A percentile compares a stretch with the other conserved stretches of the same genome.
Evolutionary conservation across 1,284 basidiomycete genomes (phyloP).

Genomic region (Ceratorhiza oryzae-sativae): DNA sequence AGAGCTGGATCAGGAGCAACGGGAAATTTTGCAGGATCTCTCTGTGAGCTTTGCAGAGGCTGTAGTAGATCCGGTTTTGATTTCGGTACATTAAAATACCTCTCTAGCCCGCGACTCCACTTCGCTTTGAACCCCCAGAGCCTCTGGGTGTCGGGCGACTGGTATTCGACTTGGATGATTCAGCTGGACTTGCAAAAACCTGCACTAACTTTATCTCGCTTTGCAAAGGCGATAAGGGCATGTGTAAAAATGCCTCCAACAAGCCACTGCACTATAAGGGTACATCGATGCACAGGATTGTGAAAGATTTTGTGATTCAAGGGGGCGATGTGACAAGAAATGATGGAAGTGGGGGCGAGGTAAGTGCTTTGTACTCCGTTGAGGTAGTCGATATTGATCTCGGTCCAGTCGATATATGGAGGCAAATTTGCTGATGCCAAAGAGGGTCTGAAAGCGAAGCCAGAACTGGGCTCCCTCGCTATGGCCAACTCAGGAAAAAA

Average conservation of each 20-base stretch:
- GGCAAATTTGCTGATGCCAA: slow-evolving; percentile 61
- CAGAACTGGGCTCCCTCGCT: slow-evolving; percentile 55
- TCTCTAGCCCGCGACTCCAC: slow-evolving; percentile 48
- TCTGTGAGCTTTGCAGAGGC: slow-evolving; percentile 48
- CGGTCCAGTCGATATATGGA: slow-evolving; percentile 57
- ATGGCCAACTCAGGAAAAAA: slow-evolving; percentile 60
- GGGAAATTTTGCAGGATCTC: slow-evolving; percentile 54
- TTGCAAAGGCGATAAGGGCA: slow-evolving; percentile 58
- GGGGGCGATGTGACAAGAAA: slow-evolving; percentile 61
- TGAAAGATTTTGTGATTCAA: slow-evolving; percentile 59
- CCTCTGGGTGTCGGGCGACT: slow-evolving; percentile 53
- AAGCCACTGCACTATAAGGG: slow-evolving; percentile 57
- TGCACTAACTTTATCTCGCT: slow-evolving; percentile 58
- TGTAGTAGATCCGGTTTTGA: background rate
- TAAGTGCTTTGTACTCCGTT: no score
- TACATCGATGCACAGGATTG: slow-evolving; percentile 57
- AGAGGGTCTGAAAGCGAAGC: slow-evolving; percentile 54
- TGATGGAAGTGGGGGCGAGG: slow-evolving; percentile 62
- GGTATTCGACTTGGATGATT: slow-evolving; percentile 53
- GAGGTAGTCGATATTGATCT: no score
- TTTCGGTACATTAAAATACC: no score
- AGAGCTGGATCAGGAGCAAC: slow-evolving; percentile 55
- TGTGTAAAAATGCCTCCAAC: slow-evolving; percentile 59
- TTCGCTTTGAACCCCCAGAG: slow-evolving; percentile 51
- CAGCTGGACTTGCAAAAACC: slow-evolving; percentile 56